Evolutionary conservation across 306 rosid genomes (phyloP), one percentile per base, ranked within the genome.

Genomic region (Chamaecrista fasciculata): DNA sequence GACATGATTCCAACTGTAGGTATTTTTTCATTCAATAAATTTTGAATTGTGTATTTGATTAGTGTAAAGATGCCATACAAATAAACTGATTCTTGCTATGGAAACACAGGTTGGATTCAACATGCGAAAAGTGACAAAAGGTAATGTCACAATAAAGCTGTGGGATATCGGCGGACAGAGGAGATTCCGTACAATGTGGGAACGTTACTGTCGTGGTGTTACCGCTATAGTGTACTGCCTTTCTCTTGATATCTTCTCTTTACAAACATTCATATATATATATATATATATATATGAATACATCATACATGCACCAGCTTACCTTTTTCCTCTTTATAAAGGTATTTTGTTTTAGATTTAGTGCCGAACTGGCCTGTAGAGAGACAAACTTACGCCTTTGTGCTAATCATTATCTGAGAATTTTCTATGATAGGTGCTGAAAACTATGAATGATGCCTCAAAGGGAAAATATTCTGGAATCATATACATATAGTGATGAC

Each of bases 1-100:
- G 98, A 92, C 81, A 92, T 92, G 98, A 90, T 92, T 86, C 98
- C 98, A 84, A 92, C 98, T 18, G 98, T 92, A 51, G 53, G 96
- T 82, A 52, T 67, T 71, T 66, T 79, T 70, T 26, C 67, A 29
- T 58, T 36, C 7, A 59, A 66, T 14, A 26, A 49, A 23, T 71
- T 12, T 64, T 68, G 40, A 23, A 28, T 71, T 23, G 1, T 6
- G 15, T 36, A 9, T 72, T 48, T 50, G 29, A 16, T 25, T 49
- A 40, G 48, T 31, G 58, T 37, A 1, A 6, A 14, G 12, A 12
- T 55, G 31, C 55, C 4, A 29, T 71, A 24, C 18, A 11, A n/a
- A n/a, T n/a, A n/a, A 39, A 47, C 20, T 5, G 67, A 40, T 50
- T 61, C 33, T 70, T 77, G 43, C 14, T 70, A 2, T 59, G 46